These are phyloP conservation scores for Globisporangium ultimum DNA, from an alignment of 352 stramenopile genomes.

Conservation along the genomic window DNA sequence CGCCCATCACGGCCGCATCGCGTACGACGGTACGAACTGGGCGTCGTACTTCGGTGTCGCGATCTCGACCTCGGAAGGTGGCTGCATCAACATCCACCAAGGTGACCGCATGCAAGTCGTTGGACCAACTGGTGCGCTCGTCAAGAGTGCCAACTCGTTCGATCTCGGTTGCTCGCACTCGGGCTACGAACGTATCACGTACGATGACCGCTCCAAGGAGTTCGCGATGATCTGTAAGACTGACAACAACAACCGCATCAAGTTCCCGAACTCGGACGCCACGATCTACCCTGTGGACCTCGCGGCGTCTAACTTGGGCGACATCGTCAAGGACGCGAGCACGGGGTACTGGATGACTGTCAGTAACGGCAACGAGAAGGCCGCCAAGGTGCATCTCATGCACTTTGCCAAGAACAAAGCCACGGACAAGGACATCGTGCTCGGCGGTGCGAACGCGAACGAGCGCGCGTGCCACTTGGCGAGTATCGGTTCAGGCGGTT, in stretches of 20 bases:
- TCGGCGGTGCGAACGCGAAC: slow-evolving; percentile 46
- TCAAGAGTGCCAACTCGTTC: slow-evolving; percentile 41
- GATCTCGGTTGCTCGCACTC: slow-evolving; percentile 63
- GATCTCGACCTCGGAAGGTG: slow-evolving; percentile 48
- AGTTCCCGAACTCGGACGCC: slow-evolving; percentile 43
- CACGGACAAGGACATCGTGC: slow-evolving; percentile 43
- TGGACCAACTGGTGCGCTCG: slow-evolving; percentile 29
- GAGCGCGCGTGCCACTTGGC: slow-evolving; percentile 49
- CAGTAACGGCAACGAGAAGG: slow-evolving; percentile 43
- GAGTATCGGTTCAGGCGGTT: slow-evolving; percentile 29
- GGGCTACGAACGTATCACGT: slow-evolving; percentile 55
- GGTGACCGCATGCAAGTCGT: slow-evolving; percentile 68
- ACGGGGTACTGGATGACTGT: slow-evolving; percentile 62
- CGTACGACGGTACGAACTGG: slow-evolving; percentile 57
- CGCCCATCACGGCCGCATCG: slow-evolving; percentile 57
- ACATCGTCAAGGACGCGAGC: slow-evolving; percentile 38
- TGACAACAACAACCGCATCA: slow-evolving; percentile 73
- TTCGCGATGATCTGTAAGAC: slow-evolving; percentile 63
- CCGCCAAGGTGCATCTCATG: slow-evolving; percentile 55
- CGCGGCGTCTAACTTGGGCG: slow-evolving; percentile 39
- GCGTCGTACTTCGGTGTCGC: slow-evolving; percentile 55
- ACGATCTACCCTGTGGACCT: slow-evolving; percentile 62
- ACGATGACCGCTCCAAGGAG: slow-evolving; percentile 36
- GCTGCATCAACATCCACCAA: slow-evolving; percentile 73
- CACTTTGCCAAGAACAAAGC: slow-evolving; percentile 47